Evolutionary conservation across 2,329 filamentous ascomycete species (phyloP).

Genomic region (Emydomyces testavorans): DNA sequence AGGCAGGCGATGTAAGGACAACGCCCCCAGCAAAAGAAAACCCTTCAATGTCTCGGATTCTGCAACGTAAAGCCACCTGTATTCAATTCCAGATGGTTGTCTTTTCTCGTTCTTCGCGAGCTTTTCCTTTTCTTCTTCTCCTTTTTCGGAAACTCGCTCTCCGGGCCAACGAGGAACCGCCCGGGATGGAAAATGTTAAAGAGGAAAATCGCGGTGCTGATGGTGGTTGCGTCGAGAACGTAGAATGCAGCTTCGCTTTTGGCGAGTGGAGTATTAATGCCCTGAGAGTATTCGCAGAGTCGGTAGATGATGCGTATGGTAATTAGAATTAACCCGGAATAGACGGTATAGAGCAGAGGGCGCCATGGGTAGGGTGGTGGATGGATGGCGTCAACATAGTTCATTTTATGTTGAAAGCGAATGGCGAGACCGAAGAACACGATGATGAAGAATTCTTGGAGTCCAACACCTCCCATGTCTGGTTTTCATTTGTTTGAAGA

Average conservation of each 20-base stretch:
- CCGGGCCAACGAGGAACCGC: conserved; percentile 22
- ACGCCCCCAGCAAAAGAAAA: no score
- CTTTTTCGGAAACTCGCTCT: conserved; percentile 24
- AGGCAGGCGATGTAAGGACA: no score
- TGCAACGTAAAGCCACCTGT: not conserved
- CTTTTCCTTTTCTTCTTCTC: conserved; percentile 11
- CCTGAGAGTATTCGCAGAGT: conserved; percentile 47
- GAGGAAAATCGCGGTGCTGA: conserved; percentile 28
- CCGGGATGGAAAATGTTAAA: conserved; percentile 33
- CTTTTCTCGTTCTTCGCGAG: not conserved
- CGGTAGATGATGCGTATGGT: conserved; percentile 47
- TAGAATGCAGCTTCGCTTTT: conserved; percentile 31
- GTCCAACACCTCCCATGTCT: conserved; percentile 27
- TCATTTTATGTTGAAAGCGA: conserved; percentile 38
- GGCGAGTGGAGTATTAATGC: conserved; percentile 34
- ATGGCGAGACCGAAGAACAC: conserved; percentile 41
- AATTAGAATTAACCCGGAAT: conserved; percentile 41
- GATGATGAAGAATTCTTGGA: conserved; percentile 45
- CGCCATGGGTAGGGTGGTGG: conserved; percentile 23
- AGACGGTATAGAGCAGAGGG: conserved; percentile 41
- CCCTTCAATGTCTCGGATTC: not conserved
- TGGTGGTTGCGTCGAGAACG: conserved; percentile 31
- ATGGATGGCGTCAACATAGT: conserved; percentile 28
- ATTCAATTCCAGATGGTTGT: conserved; percentile 1
- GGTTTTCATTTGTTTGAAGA: not conserved